These are phyloP conservation scores for Vinca minor DNA, from an alignment of 257 asterid species.

Conservation along the genomic window DNA sequence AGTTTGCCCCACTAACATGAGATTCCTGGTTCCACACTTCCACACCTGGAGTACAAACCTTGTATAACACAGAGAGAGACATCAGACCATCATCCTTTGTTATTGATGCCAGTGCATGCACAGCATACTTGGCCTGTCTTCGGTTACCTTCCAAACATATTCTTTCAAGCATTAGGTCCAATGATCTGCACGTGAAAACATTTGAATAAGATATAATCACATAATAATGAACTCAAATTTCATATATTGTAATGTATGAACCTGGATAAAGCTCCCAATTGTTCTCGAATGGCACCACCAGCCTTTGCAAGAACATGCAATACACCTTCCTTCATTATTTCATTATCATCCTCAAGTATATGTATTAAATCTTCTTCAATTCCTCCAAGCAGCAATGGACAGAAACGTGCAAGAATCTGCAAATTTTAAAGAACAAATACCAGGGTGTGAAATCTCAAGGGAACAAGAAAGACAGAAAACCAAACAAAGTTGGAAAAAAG, in stretches of 20 bases:
- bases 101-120: conserved; percentile 94
- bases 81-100: conserved; percentile 98
- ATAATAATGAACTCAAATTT: neutral
- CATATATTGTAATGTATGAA: conserved; percentile 19
- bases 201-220: conserved; percentile 15
- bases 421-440: conserved; percentile 21
- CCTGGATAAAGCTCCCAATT: conserved; percentile 90
- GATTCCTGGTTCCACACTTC: no score
- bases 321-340: conserved; percentile 91
- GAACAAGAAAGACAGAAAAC: neutral
- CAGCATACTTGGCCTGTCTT: conserved; percentile 98
- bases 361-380: conserved; percentile 77
- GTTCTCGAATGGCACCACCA: conserved; percentile 94
- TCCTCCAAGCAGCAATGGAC: conserved; percentile 79
- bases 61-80: conserved; percentile 97
- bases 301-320: conserved; percentile 97
- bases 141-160: conserved; percentile 97
- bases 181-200: conserved; percentile 53
- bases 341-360: conserved; percentile 95
- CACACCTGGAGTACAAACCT: conserved; percentile 43
- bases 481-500: neutral
- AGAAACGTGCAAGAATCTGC: conserved; percentile 93
- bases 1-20: no score
- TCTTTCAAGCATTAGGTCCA: conserved; percentile 95
- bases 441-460: neutral